Base-by-base conservation (phyloP, 2,329 filamentous ascomycete species). In the Alternaria dauci region DNA sequence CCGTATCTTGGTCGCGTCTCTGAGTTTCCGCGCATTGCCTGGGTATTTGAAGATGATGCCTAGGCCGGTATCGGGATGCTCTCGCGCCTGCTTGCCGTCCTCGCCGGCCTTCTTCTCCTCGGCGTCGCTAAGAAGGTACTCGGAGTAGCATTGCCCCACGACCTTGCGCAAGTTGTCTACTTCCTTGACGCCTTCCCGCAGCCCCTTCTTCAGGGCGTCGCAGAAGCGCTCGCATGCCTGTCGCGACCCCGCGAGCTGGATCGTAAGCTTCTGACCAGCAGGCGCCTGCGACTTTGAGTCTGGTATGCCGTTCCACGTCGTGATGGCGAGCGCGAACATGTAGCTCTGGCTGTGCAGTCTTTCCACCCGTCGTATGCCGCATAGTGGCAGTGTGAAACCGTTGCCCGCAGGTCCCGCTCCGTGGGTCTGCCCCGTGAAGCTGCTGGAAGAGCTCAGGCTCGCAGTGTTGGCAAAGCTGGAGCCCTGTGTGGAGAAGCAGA, bases 1-100 rank as follows among this genome's bases (percentile, higher is more conserved):
- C 46, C 95, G 87, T 91, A 99, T 98, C 83, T 99, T 99, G 74
- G 94, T 96, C 58, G 93, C 87, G 78, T 99, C 95, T 69, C 95
- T 87, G 61, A 98, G 85, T 80, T 98, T 98, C 75, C 94, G 92
- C 38, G 94, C 88, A 81, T 99, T 96, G 58, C 95, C 95, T 1
- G 95, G 95, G 75, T 99, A 99, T 72, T 91, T 89, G 79, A 97
- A 99, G 14, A 96, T 80, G 86, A 96, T 92, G 36, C 95, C 95
- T 36, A 99, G 83, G 1, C 95, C 95, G 23, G 94, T 95, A 79
- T 99, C 94, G n/a, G 95, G 94, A 14, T 91, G 87, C 55, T 86
- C 85, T 63, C 63, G 73, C 52, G 89, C 88, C 38, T 77, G 73
- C 44, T 70, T 71, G 26, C 71, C 75, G 30, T 81, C 77, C 18